Conservation (phyloP, 2,329 filamentous ascomycete genomes). For the Colletotrichum camelliae region DNA sequence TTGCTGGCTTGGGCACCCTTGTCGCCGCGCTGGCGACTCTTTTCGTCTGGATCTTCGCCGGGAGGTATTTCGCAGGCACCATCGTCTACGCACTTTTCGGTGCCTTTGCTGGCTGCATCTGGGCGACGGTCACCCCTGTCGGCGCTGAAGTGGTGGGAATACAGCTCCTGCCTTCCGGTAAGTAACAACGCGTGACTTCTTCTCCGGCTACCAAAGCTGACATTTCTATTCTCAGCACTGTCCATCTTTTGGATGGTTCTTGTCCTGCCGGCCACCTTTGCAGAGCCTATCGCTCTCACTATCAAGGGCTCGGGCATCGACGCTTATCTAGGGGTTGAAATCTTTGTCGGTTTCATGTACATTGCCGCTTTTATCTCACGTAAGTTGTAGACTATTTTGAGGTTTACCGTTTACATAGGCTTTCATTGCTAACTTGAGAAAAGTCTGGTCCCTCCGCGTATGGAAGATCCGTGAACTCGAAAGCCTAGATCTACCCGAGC, state of each 20-base stretch:
- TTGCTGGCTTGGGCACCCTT: constrained; percentile 70
- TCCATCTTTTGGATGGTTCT: constrained; percentile 76
- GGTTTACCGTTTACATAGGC: rapidly evolving
- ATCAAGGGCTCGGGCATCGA: constrained; percentile 48
- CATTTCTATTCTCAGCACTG: constrained; percentile 43
- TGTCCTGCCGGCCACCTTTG: constrained; percentile 72
- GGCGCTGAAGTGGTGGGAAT: constrained; percentile 77
- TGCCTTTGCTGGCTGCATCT: constrained; percentile 73
- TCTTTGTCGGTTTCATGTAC: constrained; percentile 68
- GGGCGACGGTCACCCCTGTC: constrained; percentile 72
- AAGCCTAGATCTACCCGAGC: not conserved
- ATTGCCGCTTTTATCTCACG: constrained; percentile 56
- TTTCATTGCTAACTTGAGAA: not conserved
- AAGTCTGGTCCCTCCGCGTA: constrained; percentile 22
- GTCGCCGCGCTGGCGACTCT: constrained; percentile 69
- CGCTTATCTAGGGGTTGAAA: constrained; percentile 57
- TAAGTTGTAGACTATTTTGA: constrained; percentile 23
- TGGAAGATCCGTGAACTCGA: constrained; percentile 23
- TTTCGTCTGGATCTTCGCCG: constrained; percentile 76
- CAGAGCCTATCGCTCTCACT: constrained; percentile 67
- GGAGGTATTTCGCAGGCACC: constrained; percentile 66
- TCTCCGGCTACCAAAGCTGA: not conserved
- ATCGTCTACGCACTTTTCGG: constrained; percentile 76
- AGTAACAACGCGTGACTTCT: constrained; percentile 2
- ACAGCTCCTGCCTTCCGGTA: constrained; percentile 67